Conservation (phyloP, 306 rosid species). For the Spatholobus suberectus region DNA sequence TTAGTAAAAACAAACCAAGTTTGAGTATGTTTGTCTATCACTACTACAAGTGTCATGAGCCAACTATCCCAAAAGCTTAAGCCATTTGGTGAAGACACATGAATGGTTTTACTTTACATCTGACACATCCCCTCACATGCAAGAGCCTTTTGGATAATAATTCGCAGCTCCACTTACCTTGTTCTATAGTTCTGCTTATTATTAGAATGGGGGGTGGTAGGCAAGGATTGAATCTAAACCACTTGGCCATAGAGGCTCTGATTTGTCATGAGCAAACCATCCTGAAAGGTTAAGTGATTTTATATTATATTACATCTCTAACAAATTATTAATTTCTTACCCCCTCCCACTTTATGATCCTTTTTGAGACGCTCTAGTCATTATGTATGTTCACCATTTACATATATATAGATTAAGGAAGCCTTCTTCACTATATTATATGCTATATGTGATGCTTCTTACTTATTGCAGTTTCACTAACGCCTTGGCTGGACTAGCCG, state of each 20-base stretch:
- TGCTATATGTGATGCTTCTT: conserved; percentile 23
- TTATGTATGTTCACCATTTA: conserved; percentile 26
- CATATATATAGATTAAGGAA: conserved; percentile 5
- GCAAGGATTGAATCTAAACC: background rate
- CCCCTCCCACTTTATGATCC: background rate
- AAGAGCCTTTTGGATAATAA: background rate
- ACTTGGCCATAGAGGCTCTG: background rate
- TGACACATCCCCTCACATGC: background rate
- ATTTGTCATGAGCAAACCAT: background rate
- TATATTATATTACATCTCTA: background rate
- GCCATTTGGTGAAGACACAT: background rate
- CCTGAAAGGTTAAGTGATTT: no score
- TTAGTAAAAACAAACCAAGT: conserved; percentile 26
- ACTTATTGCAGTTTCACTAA: conserved; percentile 70
- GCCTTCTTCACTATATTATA: background rate
- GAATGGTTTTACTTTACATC: background rate
- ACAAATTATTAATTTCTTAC: background rate
- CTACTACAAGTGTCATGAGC: background rate
- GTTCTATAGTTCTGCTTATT: background rate
- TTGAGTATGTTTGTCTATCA: background rate
- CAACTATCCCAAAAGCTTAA: background rate
- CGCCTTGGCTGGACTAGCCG: conserved; percentile 77
- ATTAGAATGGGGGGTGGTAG: background rate
- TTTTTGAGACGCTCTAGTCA: conserved; percentile 13
- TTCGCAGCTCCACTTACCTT: background rate